These are phyloP conservation scores for Neckera pumila DNA, from an alignment of 225 moss, liverwort and hornwort species.

Conservation along the genomic window DNA sequence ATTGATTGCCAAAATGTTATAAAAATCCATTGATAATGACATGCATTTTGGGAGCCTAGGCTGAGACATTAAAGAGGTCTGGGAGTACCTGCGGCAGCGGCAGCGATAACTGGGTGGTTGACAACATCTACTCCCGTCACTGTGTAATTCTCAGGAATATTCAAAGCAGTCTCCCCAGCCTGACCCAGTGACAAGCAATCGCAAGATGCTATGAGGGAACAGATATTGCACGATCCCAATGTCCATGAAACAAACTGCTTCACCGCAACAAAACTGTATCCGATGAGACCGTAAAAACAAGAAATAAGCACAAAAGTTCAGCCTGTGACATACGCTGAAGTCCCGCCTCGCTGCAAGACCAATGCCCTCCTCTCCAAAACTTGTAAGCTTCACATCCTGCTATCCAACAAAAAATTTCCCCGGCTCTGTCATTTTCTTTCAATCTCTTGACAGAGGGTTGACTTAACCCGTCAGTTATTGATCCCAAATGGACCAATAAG, in stretches of 20 bases:
- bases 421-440: background rate
- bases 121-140: slow-evolving; percentile 81
- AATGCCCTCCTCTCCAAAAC: slow-evolving; percentile 44
- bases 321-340: slow-evolving; percentile 7
- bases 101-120: slow-evolving; percentile 68
- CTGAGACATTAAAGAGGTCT: background rate
- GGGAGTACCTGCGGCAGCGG: slow-evolving; percentile 61
- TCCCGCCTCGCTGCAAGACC: slow-evolving; percentile 32
- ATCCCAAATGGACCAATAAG: background rate
- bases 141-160: slow-evolving; percentile 76
- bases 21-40: background rate
- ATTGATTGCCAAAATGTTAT: background rate
- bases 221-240: background rate
- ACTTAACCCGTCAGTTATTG: background rate
- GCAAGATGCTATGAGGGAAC: background rate
- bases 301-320: background rate
- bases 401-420: background rate
- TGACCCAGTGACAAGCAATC: slow-evolving; percentile 17
- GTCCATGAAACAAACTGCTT: background rate
- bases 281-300: background rate
- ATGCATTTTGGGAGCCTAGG: background rate
- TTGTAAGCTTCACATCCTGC: slow-evolving; percentile 35
- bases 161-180: slow-evolving; percentile 62
- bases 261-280: background rate
- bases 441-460: background rate